Evolutionary conservation across 176 grass and related monocot genomes (phyloP).

Genomic region (Tuctoria greenei): DNA sequence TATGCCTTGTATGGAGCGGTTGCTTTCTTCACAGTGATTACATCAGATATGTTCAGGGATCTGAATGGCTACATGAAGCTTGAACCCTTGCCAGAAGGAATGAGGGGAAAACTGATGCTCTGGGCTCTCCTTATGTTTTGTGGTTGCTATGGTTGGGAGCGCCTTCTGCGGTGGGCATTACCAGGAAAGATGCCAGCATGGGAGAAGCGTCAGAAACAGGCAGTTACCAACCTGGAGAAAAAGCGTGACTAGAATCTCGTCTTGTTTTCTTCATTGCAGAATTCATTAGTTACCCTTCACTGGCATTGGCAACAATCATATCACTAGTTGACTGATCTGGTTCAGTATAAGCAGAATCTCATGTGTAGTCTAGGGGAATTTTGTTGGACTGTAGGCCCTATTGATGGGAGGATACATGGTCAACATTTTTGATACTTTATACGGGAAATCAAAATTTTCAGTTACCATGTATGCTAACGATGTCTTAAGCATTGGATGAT

Average conservation of each 20-base stretch:
- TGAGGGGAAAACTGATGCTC: slow-evolving; percentile 84
- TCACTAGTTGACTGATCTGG: slow-evolving; percentile 36
- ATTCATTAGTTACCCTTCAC: slow-evolving; percentile 29
- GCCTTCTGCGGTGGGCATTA: slow-evolving; percentile 71
- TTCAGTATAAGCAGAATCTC: slow-evolving; percentile 29
- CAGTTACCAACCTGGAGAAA: slow-evolving; percentile 62
- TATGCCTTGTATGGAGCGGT: slow-evolving; percentile 81
- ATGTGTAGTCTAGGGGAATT: slow-evolving; percentile 60
- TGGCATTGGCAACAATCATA: slow-evolving; percentile 17
- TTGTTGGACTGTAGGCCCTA: slow-evolving; percentile 36
- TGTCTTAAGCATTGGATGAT: slow-evolving; percentile 4
- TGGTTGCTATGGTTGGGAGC: slow-evolving; percentile 93
- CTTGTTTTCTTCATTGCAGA: slow-evolving; percentile 1
- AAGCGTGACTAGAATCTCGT: slow-evolving; percentile 51
- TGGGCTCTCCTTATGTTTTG: slow-evolving; percentile 90
- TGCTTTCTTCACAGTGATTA: slow-evolving; percentile 90
- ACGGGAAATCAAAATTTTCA: background rate
- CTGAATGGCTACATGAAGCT: slow-evolving; percentile 90
- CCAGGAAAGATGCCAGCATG: slow-evolving; percentile 88
- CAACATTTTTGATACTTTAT: slow-evolving; percentile 16
- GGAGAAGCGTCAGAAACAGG: slow-evolving; percentile 83
- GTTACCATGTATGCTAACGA: slow-evolving; percentile 28
- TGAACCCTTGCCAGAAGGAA: slow-evolving; percentile 71
- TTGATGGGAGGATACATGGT: slow-evolving; percentile 33
- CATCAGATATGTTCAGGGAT: slow-evolving; percentile 87